Evolutionary conservation across 2,329 filamentous ascomycete genomes (phyloP).

Genomic region (Cladophialophora immunda): DNA sequence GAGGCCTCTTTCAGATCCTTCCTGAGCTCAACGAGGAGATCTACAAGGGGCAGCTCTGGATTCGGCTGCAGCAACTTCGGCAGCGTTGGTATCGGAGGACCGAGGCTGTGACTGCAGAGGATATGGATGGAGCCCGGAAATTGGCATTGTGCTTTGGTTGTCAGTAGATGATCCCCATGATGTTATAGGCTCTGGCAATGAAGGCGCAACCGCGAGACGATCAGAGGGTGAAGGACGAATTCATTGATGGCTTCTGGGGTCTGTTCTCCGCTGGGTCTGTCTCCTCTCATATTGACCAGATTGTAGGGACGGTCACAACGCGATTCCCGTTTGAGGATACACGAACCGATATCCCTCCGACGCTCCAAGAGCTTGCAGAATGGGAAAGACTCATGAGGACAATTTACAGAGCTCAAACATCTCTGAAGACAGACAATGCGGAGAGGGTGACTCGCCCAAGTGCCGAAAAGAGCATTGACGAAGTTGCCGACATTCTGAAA

Average conservation of each 20-base stretch:
- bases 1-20: conserved; percentile 4
- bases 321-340: background rate
- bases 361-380: background rate
- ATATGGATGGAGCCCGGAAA: background rate
- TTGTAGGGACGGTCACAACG: background rate
- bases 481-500: conserved; percentile 3
- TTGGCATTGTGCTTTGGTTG: conserved; percentile 8
- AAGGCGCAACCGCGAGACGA: background rate
- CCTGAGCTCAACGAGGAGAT: conserved; percentile 1
- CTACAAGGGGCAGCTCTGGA: background rate
- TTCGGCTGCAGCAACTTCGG: background rate
- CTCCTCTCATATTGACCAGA: background rate
- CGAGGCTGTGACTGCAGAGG: background rate
- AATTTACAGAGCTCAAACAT: background rate
- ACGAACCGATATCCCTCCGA: background rate
- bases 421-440: background rate
- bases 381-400: background rate
- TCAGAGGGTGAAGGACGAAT: background rate
- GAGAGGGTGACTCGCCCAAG: background rate
- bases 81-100: background rate
- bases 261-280: background rate
- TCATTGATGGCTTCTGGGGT: background rate
- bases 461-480: background rate
- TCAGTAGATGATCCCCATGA: conserved; percentile 3
- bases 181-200: conserved; percentile 8